Percentiles rank a stretch among this genome's conserved stretches.
phyloP scores from a whole-genome alignment of 1,284 basidiomycete genomes.

The Tilletiaria anomala region DNA sequence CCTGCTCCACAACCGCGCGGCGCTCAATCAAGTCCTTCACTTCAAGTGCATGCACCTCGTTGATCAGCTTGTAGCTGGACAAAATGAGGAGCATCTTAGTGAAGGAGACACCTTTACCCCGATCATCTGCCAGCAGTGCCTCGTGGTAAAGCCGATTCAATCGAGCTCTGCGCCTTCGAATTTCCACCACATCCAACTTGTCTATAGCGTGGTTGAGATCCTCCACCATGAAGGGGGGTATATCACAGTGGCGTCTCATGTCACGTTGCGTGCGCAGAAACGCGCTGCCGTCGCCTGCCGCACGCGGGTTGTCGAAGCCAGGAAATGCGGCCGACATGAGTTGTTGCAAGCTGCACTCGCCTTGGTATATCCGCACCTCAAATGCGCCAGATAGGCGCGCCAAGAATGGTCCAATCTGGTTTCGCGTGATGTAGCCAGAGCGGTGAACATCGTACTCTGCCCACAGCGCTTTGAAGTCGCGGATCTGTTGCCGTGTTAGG shows the following conservation, averaged over 20 bases:
- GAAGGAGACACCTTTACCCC: conserved; percentile 62
- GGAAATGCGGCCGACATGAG: conserved; percentile 3
- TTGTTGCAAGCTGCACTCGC: conserved; percentile 9
- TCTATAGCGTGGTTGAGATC: too few species aligned
- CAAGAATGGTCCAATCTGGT: conserved; percentile 65
- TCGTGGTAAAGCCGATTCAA: conserved; percentile 37
- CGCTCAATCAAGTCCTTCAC: conserved; percentile 33
- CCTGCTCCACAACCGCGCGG: conserved; percentile 16
- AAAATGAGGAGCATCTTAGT: conserved; percentile 75
- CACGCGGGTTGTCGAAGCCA: too few species aligned
- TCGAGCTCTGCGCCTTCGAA: conserved; percentile 19
- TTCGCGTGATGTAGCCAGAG: conserved; percentile 61
- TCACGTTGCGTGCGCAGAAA: too few species aligned
- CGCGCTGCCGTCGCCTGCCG: too few species aligned
- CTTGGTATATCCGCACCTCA: conserved; percentile 25
- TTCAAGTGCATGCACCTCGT: conserved; percentile 48
- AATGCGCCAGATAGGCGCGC: conserved; percentile 20
- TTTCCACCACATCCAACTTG: conserved; percentile 12
- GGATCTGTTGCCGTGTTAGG: conserved; percentile 56
- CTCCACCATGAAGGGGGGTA: too few species aligned
- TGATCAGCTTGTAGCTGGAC: conserved; percentile 80
- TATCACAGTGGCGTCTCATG: too few species aligned
- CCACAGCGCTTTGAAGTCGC: conserved; percentile 82
- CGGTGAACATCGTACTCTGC: conserved; percentile 63
- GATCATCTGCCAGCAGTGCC: conserved; percentile 6